Base-by-base conservation (phyloP, 176 grass and related monocot species). In the Triticum turgidum region DNA sequence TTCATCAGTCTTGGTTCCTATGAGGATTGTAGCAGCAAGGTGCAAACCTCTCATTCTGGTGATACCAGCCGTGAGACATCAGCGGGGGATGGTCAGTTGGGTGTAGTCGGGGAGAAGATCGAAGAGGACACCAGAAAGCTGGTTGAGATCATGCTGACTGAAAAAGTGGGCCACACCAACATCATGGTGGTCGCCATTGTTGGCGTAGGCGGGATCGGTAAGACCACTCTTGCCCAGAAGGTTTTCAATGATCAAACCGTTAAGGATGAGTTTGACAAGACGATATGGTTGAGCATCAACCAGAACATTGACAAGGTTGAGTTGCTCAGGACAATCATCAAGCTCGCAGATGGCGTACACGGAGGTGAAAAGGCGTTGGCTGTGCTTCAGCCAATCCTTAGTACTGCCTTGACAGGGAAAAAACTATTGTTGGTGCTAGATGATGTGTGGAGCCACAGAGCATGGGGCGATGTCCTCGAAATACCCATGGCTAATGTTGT, bases 201-300 rank as follows among this genome's bases (percentile, higher is more conserved):
- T 12, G 89, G 80, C 14, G 6, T 81, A 10, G 80, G 86, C 0
- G 89, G 89, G 7, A 88, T 91, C 0, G 89, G 89, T 2, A 92
- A 89, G 78, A 92, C 86, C 8, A 92, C 90, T 5, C 82, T 92
- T 0, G 86, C 90, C 1, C 22, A 77, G 61, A 86, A 82, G 7
- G 65, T 91, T 1, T 85, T 77, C 34, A 78, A 62, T 18, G 27
- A 82, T 12, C 45, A 87, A 1, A 2, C 5, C 20, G 77, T 86
- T 0, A 6, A 81, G 9, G 4, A 62, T 0, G 14, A 58, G 4
- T 91, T 92, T 38, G 1, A 32, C 3, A 72, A 73, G 11, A 61
- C 8, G 22, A 82, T 86, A 18, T 88, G 86, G 81, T 5, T 84
- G 12, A 88, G 81, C 62, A 69, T 81, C n/a, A 85, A 79, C 3